Base-by-base conservation (phyloP, 1,284 basidiomycete species). In the Porogramme epimiltina region DNA sequence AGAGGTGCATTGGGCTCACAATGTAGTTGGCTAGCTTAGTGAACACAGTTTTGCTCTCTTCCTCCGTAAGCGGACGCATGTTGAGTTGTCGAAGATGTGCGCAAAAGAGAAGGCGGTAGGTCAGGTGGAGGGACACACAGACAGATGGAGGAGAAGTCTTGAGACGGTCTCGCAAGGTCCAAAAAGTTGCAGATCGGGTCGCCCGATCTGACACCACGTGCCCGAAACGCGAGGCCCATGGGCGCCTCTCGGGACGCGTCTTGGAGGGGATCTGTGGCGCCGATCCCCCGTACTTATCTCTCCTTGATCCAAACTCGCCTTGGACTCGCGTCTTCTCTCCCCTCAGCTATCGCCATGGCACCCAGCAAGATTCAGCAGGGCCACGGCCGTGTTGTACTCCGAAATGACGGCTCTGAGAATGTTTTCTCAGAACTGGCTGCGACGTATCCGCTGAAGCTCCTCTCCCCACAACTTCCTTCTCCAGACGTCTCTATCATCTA, bases 21-120 rank as follows among this genome's bases (percentile, higher is more conserved):
- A 95, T 88, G 69, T 95, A 96, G 72, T 94, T 94, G 28, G 94
- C 91, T 33, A 96, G 81, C 69, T 96, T 96, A 34, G 88, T 84
- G 63, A 96, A 96, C 16, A 96, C 86, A 0, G 85, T 79, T 66
- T 91, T 91, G 64, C 86, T 92, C 71, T 93, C 91, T 41, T 92
- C 89, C 66, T 93, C 88, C 34, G 91, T 93, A 42, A 93, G 74
- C 19, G 91, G 91, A 6, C 91, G 84, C 91, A 93, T 92, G n/a
- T 40, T 4, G 9, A 37, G 34, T 33, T 37, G 2, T 19, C 20
- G 18, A 31, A 24, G 40, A 13, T 20, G 1, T 9, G 2, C 19
- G 10, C 9, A 19, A 15, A 20, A 6, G 24, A 5, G 6, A 34
- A 9, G 26, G 16, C 3, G 13, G 16, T 15, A 22, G 42, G 42